Evolutionary conservation across 768 basidiomycete species (phyloP), one percentile per base, ranked within the genome.

Genomic region (Lanmaoa pseudosensibilis): DNA sequence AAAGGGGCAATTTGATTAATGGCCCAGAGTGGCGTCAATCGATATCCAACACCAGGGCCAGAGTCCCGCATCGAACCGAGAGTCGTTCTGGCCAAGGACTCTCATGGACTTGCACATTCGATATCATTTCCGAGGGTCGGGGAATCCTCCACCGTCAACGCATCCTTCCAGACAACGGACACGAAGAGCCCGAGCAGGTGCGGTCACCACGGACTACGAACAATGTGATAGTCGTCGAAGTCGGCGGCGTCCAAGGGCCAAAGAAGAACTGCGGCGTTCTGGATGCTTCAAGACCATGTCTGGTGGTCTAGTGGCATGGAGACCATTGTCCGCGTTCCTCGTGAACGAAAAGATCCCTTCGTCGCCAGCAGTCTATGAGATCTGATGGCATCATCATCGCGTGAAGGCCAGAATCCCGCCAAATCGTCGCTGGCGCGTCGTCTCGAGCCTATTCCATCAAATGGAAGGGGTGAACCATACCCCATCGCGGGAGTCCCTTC

Each of bases 321-420:
- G 40, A 45, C 30, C 50, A 32, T 58, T 51, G 6, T 65, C 64
- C 64, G 60, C 32, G 50, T 58, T 62, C 51, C 50, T 63, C 64
- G 64, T 37, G 19, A 37, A 39, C 37, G 36, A 37, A 46, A 16
- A 38, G 34, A 46, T 23, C n/a, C 33, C 19, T 8, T 33, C 19
- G 25, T 47, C 19, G 21, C 30, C 21, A n/a, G 39, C 43, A 25
- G 23, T 18, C 25, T 19, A 48, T 40, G 34, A 49, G 46, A 64
- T 63, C 56, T 54, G 25, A 37, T 43, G 13, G 23, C 5, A 47
- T 34, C 33, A 18, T 12, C 7, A 49, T 36, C n/a, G 0, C 46
- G 41, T 58, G 25, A 44, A 15, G 34, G 25, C 18, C 11, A n/a
- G 19, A 50, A 18, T n/a, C 53, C 50, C 21, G 23, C 52, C 21